Conservation (phyloP, 495 filamentous ascomycete genomes). For the Cladorrhinum samala region DNA sequence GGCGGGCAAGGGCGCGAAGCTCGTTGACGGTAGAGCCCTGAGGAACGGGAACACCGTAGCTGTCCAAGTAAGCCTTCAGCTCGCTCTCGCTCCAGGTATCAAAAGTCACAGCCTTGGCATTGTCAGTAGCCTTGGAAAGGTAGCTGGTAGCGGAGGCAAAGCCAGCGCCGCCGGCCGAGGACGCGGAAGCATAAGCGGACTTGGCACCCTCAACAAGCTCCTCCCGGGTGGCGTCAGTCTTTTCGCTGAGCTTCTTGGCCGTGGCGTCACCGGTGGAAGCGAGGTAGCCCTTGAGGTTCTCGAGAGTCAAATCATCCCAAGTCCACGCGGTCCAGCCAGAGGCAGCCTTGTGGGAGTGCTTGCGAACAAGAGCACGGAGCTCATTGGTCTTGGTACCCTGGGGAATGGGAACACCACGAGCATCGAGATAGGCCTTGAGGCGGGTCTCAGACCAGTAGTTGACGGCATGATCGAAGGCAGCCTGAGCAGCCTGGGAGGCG, state of each 20-base stretch:
- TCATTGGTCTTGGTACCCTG: constrained; percentile 73
- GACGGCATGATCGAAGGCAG: constrained; percentile 60
- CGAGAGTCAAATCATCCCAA: constrained; percentile 75
- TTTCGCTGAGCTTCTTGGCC: constrained; percentile 61
- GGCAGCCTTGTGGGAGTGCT: constrained; percentile 65
- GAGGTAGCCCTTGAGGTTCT: constrained; percentile 70
- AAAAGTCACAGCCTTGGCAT: constrained; percentile 64
- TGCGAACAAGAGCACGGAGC: constrained; percentile 67
- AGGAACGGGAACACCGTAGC: constrained; percentile 67
- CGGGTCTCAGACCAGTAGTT: constrained; percentile 62
- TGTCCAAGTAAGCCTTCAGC: constrained; percentile 74
- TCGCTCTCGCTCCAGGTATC: constrained; percentile 76
- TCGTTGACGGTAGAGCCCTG: constrained; percentile 65
- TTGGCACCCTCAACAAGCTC: constrained; percentile 68
- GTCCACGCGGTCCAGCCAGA: constrained; percentile 72
- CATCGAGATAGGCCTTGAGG: constrained; percentile 72
- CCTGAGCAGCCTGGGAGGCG: constrained; percentile 55
- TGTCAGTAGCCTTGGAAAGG: constrained; percentile 59
- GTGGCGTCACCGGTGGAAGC: constrained; percentile 50
- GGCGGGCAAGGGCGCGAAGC: constrained; percentile 60
- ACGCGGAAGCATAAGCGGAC: constrained; percentile 63
- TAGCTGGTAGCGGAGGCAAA: constrained; percentile 73
- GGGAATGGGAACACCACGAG: constrained; percentile 64
- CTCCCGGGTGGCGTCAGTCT: constrained; percentile 61
- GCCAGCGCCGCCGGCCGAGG: constrained; percentile 55